Conservation (phyloP, 805 yeast genomes). For the Komagataella pastoris region DNA sequence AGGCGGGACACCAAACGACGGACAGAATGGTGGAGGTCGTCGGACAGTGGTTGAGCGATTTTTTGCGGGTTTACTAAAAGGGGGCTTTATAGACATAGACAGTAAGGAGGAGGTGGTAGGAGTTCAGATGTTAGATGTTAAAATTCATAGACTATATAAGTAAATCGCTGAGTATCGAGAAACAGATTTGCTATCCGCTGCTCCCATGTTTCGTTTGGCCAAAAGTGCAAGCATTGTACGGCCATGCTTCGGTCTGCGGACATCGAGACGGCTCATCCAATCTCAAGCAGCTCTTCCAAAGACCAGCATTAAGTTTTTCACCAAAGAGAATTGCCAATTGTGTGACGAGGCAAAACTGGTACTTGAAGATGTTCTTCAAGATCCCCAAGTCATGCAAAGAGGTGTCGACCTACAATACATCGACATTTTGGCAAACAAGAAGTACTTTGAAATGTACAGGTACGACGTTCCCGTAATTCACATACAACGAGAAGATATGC, state of each 20-base stretch:
- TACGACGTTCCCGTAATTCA: slow-evolving; percentile 75
- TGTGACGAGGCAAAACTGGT: slow-evolving; percentile 53
- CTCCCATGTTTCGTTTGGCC: neutral
- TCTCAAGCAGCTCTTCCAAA: neutral
- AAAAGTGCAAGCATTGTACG: slow-evolving; percentile 5
- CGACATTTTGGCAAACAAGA: neutral
- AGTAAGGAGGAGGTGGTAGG: neutral
- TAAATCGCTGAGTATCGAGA: neutral
- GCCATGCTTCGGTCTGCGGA: slow-evolving; percentile 1
- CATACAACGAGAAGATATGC: slow-evolving; percentile 32
- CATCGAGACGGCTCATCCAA: neutral
- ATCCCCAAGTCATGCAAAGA: slow-evolving; percentile 8
- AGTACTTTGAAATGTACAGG: slow-evolving; percentile 18
- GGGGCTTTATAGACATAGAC: neutral
- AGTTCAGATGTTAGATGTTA: neutral
- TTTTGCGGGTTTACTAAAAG: neutral
- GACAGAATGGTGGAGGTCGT: slow-evolving; percentile 4
- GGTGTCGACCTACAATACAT: slow-evolving; percentile 3
- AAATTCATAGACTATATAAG: neutral
- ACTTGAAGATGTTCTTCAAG: slow-evolving; percentile 26
- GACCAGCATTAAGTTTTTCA: slow-evolving; percentile 38
- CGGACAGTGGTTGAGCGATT: slow-evolving; percentile 2
- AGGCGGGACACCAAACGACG: slow-evolving; percentile 4
- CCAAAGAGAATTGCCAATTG: slow-evolving; percentile 56
- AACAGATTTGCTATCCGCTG: neutral